phyloP scores from a whole-genome alignment of 139 green algal species.

The Chlamydomonas asymmetrica region DNA sequence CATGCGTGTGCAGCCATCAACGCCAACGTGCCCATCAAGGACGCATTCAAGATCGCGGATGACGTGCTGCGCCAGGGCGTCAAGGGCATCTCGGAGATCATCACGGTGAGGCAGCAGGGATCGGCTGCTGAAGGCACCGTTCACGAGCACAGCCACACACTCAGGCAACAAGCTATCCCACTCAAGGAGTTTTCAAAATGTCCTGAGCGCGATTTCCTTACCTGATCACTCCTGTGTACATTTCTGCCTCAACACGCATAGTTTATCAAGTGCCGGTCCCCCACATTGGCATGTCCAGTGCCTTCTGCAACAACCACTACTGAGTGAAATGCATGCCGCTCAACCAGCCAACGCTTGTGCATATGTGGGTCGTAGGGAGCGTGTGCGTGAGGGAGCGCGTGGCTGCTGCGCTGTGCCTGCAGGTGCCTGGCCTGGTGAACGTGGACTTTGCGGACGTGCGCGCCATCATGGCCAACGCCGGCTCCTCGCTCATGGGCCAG shows the following conservation, averaged over 20 bases:
- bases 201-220: too few species aligned
- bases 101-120: constrained; percentile 74
- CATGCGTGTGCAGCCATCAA: constrained; percentile 54
- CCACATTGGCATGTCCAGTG: too few species aligned
- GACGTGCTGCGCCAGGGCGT: constrained; percentile 91
- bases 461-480: constrained; percentile 85
- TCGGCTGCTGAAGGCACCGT: too few species aligned
- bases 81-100: constrained; percentile 95
- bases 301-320: too few species aligned
- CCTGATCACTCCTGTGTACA: too few species aligned
- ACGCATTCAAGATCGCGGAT: constrained; percentile 92
- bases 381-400: constrained; percentile 6
- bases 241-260: too few species aligned
- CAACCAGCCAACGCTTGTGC: background rate
- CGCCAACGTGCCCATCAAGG: constrained; percentile 72
- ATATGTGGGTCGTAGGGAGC: background rate
- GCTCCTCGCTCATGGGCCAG: constrained; percentile 88
- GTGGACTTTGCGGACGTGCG: constrained; percentile 98
- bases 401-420: too few species aligned
- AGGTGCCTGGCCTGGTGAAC: constrained; percentile 92
- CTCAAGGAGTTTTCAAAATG: too few species aligned
- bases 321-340: background rate
- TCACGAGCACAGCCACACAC: too few species aligned
- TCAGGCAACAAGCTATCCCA: too few species aligned
- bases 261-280: too few species aligned